Evolutionary conservation across 768 basidiomycete genomes (phyloP).

Genomic region (Hysterangium stoloniferum): DNA sequence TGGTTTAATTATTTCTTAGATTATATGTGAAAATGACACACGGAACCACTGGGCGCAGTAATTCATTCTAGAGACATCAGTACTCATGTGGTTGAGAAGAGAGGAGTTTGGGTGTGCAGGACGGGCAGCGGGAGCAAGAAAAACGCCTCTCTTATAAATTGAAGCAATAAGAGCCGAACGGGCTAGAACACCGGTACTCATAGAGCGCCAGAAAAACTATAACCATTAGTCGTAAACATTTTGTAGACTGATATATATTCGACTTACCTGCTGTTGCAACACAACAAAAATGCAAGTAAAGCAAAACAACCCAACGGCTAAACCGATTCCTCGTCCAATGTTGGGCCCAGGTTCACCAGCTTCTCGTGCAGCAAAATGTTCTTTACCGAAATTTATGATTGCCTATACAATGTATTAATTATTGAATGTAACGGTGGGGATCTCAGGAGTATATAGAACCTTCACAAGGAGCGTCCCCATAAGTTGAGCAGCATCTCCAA

Average conservation of each 20-base stretch:
- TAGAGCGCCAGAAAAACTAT: slow-evolving; percentile 68
- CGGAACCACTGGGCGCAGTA: slow-evolving; percentile 52
- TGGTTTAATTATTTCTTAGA: background rate
- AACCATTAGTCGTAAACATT: slow-evolving; percentile 1
- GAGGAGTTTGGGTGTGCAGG: slow-evolving; percentile 52
- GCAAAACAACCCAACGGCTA: slow-evolving; percentile 47
- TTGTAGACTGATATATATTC: slow-evolving; percentile 15
- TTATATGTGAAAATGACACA: background rate
- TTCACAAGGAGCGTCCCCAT: slow-evolving; percentile 58
- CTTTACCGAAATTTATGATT: slow-evolving; percentile 55
- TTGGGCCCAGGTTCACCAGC: slow-evolving; percentile 27
- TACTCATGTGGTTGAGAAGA: slow-evolving; percentile 54
- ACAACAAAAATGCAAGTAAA: slow-evolving; percentile 46
- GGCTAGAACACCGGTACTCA: slow-evolving; percentile 56
- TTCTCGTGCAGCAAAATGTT: slow-evolving; percentile 32
- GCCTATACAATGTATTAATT: slow-evolving; percentile 26
- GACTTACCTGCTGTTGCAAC: slow-evolving; percentile 51
- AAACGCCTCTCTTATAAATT: slow-evolving; percentile 62
- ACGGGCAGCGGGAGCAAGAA: slow-evolving; percentile 58
- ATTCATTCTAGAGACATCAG: slow-evolving; percentile 59
- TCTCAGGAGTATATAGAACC: slow-evolving; percentile 27
- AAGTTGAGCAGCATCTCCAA: slow-evolving; percentile 53
- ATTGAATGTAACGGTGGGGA: background rate
- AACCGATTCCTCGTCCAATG: slow-evolving; percentile 49
- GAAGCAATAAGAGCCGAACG: slow-evolving; percentile 61